A percentile compares a stretch with the other conserved stretches of the same genome.
Evolutionary conservation across 495 filamentous ascomycete species (phyloP).

Genomic region (Aspergillus avenaceus): DNA sequence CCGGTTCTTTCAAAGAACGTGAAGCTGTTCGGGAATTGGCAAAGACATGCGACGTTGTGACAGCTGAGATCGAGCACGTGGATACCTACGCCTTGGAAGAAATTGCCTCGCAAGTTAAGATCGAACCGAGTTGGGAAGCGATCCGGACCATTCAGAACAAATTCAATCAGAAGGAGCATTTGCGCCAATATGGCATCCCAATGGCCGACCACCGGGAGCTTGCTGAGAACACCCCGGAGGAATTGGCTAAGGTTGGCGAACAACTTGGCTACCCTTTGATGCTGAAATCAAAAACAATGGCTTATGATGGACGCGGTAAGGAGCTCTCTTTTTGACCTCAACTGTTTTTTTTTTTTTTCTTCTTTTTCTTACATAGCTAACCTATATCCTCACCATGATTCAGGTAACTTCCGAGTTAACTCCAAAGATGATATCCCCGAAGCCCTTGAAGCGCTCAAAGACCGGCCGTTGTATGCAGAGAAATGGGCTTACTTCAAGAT

Average conservation of each 20-base stretch:
- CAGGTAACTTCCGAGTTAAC: constrained; percentile 74
- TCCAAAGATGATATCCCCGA: constrained; percentile 61
- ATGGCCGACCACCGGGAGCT: constrained; percentile 66
- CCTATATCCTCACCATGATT: not conserved
- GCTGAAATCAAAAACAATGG: constrained; percentile 89
- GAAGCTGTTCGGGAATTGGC: constrained; percentile 75
- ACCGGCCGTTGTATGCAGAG: constrained; percentile 79
- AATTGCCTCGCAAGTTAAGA: constrained; percentile 56
- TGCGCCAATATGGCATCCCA: constrained; percentile 61
- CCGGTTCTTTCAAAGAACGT: constrained; percentile 80
- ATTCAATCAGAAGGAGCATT: constrained; percentile 82
- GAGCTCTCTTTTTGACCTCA: too few species aligned
- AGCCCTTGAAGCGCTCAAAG: constrained; percentile 65
- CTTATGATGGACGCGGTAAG: constrained; percentile 82
- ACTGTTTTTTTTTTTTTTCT: too few species aligned
- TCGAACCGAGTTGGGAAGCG: constrained; percentile 89
- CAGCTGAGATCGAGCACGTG: constrained; percentile 98
- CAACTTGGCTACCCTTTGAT: constrained; percentile 83
- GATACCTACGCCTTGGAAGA: constrained; percentile 89
- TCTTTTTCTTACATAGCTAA: too few species aligned
- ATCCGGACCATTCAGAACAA: constrained; percentile 95
- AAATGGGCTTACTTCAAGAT: constrained; percentile 82
- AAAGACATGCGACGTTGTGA: constrained; percentile 73
- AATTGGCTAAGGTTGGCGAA: constrained; percentile 59
- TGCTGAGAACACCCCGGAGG: constrained; percentile 44